These are phyloP conservation scores for Starmera dryadoides DNA, from an alignment of 805 yeast species.

Conservation along the genomic window DNA sequence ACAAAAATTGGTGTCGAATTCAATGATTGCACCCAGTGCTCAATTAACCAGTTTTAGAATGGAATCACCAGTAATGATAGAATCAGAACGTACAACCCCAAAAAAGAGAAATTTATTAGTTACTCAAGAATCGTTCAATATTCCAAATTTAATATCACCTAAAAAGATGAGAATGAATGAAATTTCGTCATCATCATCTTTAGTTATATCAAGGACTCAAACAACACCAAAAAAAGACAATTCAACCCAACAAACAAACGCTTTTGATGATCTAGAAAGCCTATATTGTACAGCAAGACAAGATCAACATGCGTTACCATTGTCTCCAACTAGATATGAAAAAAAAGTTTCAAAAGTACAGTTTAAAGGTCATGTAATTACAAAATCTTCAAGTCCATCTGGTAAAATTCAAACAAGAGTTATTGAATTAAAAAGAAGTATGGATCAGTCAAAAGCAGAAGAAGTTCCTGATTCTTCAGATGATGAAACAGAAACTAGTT, in stretches of 20 bases:
- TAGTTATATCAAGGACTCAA: slow-evolving; percentile 1
- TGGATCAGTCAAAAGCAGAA: slow-evolving; percentile 1
- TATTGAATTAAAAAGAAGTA: slow-evolving; percentile 4
- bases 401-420: slow-evolving; percentile 6
- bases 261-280: not conserved
- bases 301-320: slow-evolving; percentile 1
- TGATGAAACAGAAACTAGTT: slow-evolving; percentile 18
- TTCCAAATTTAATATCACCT: slow-evolving; percentile 12
- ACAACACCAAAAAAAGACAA: not conserved
- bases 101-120: slow-evolving; percentile 5
- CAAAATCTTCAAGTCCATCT: slow-evolving; percentile 6
- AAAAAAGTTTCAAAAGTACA: slow-evolving; percentile 2
- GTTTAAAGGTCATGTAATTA: slow-evolving; percentile 2
- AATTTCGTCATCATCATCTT: slow-evolving; percentile 1
- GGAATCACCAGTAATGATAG: slow-evolving; percentile 14
- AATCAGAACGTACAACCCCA: slow-evolving; percentile 9
- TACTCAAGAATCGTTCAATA: slow-evolving; percentile 11
- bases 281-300: slow-evolving; percentile 3
- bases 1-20: not conserved
- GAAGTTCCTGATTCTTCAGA: slow-evolving; percentile 15
- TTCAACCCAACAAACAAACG: not conserved
- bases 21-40: slow-evolving; percentile 11
- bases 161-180: not conserved
- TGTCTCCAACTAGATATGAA: not conserved
- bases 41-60: slow-evolving; percentile 19